phyloP scores from a whole-genome alignment of 208 protist species.

The Trichomonas tenax region DNA sequence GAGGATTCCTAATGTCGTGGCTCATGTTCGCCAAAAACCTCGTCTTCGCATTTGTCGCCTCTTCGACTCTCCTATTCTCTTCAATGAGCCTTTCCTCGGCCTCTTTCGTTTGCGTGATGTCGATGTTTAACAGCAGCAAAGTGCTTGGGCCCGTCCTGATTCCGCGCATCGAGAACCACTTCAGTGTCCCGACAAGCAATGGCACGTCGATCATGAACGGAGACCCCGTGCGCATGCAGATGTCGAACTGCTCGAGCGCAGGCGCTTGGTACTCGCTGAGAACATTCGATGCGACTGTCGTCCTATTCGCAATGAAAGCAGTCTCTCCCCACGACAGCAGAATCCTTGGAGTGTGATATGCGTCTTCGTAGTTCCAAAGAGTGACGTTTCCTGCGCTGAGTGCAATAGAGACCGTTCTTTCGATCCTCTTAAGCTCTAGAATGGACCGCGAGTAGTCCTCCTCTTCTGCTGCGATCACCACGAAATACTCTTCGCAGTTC shows the following conservation, averaged over 20 bases:
- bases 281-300: neutral
- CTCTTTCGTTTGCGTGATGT: neutral
- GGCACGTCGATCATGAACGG: neutral
- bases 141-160: neutral
- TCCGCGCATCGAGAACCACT: neutral
- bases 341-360: too few relatives aligned
- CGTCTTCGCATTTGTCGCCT: neutral
- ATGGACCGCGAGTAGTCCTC: too few relatives aligned
- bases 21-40: slow-evolving; percentile 19
- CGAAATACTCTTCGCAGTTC: too few relatives aligned
- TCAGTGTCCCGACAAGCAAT: neutral
- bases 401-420: too few relatives aligned
- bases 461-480: too few relatives aligned
- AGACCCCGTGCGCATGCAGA: neutral
- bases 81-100: neutral
- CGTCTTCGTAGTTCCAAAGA: too few relatives aligned
- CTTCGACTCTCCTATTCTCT: neutral
- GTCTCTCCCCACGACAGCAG: too few relatives aligned
- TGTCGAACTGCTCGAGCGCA: neutral
- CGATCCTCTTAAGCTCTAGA: too few relatives aligned
- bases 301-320: neutral
- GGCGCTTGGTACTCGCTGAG: neutral
- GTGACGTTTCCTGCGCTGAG: too few relatives aligned
- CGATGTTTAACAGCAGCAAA: neutral
- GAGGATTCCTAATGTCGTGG: slow-evolving; percentile 25